These are phyloP conservation scores for Yamadazyma insecticola DNA, from an alignment of 805 yeast genomes.

Conservation along the genomic window DNA sequence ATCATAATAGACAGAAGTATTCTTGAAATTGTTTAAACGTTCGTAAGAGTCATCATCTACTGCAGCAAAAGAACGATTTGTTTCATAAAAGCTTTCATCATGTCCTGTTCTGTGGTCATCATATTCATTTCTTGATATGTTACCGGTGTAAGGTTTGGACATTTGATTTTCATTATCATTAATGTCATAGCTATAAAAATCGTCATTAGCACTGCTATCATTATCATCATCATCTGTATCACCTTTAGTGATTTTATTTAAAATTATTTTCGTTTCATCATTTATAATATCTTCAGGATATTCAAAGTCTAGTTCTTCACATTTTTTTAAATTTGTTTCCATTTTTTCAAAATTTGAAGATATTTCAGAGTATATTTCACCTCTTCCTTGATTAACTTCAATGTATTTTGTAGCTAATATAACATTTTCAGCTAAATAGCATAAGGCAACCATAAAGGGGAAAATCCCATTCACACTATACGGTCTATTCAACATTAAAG, in stretches of 20 bases:
- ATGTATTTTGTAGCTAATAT: constrained; percentile 13
- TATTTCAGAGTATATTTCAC: constrained; percentile 8
- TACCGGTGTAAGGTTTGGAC: neutral
- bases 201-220: neutral
- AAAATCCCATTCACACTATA: constrained; percentile 38
- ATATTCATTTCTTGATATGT: no score
- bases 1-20: no score
- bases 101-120: no score
- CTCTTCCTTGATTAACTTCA: constrained; percentile 2
- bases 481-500: constrained; percentile 39
- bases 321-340: constrained; percentile 14
- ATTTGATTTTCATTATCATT: neutral
- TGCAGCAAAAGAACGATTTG: no score
- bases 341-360: constrained; percentile 8
- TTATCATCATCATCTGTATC: constrained; percentile 3
- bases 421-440: constrained; percentile 21
- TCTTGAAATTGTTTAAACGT: no score
- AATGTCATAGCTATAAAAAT: no score
- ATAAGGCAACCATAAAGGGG: constrained; percentile 29
- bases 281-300: constrained; percentile 19
- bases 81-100: no score
- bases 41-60: no score
- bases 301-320: constrained; percentile 20
- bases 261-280: constrained; percentile 7
- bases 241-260: constrained; percentile 3